Evolutionary conservation across 2,329 filamentous ascomycete species (phyloP).

Genomic region (Colletotrichum sp.): DNA sequence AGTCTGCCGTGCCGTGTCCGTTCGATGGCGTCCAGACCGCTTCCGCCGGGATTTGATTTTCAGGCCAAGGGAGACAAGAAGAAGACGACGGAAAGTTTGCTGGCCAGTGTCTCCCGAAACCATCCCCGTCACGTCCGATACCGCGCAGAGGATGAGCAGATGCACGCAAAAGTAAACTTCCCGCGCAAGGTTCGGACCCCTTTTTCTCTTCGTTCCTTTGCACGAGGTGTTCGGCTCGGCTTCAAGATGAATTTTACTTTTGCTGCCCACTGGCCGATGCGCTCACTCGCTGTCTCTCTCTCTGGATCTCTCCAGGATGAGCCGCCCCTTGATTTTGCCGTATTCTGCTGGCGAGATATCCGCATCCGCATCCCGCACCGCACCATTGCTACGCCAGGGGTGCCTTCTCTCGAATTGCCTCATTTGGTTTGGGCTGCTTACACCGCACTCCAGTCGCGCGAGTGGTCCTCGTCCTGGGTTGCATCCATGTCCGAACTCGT

Average conservation of each 20-base stretch:
- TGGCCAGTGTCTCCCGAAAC: neutral
- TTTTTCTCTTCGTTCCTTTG: neutral
- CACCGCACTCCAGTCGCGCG: neutral
- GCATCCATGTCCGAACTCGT: neutral
- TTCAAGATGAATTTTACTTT: neutral
- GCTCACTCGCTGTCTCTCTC: neutral
- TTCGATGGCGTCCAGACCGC: neutral
- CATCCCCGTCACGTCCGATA: neutral
- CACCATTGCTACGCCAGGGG: neutral
- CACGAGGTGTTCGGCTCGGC: neutral
- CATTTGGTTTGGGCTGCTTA: neutral
- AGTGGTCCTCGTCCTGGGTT: neutral
- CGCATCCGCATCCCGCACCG: neutral
- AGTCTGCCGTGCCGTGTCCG: neutral
- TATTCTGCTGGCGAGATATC: neutral
- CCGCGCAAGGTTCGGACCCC: neutral
- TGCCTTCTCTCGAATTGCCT: constrained; percentile 9
- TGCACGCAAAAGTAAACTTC: neutral
- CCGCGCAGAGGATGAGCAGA: neutral
- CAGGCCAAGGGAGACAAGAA: neutral
- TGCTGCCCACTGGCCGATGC: neutral
- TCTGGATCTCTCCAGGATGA: neutral
- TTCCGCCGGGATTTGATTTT: neutral
- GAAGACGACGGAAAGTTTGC: neutral
- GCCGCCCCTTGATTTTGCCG: neutral